These are phyloP conservation scores for Bryoerythrophyllum caledonicum DNA, from an alignment of 225 moss, liverwort and hornwort genomes.

Conservation along the genomic window DNA sequence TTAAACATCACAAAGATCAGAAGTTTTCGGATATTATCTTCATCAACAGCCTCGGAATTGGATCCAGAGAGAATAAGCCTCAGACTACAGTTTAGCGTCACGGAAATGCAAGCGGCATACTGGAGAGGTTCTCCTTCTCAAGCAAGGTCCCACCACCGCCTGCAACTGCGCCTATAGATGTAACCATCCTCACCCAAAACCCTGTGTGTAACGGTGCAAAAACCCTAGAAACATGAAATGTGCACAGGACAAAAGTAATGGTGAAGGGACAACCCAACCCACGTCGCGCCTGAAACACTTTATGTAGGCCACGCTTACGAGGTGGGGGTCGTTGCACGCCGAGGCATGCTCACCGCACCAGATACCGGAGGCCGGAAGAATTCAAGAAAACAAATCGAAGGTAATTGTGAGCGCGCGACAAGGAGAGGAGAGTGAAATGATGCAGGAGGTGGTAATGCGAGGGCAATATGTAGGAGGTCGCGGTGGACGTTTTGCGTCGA, in stretches of 20 bases:
- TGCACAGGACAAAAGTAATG: slow-evolving; percentile 12
- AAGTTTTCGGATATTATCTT: not conserved
- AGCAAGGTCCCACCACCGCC: slow-evolving; percentile 31
- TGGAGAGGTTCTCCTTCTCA: slow-evolving; percentile 42
- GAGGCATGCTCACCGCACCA: slow-evolving; percentile 1
- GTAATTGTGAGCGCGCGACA: no score
- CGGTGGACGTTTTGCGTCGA: no score
- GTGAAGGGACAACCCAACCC: slow-evolving; percentile 4
- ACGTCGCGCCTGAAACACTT: not conserved
- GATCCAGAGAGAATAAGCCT: not conserved
- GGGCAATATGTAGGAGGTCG: no score
- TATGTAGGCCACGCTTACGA: not conserved
- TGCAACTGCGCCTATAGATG: no score
- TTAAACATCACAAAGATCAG: slow-evolving; percentile 22
- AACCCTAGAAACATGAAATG: not conserved
- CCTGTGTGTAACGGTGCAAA: no score
- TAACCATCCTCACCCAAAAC: no score
- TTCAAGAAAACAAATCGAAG: not conserved
- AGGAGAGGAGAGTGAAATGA: no score
- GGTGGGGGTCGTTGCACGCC: not conserved
- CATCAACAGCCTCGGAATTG: not conserved
- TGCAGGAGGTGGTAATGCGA: no score
- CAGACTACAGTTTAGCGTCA: slow-evolving; percentile 25
- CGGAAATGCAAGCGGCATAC: slow-evolving; percentile 30
- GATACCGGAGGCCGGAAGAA: not conserved